Evolutionary conservation across 352 stramenopile genomes (phyloP), one percentile per base, ranked within the genome.

Genomic region (Phytophthora ohioensis): DNA sequence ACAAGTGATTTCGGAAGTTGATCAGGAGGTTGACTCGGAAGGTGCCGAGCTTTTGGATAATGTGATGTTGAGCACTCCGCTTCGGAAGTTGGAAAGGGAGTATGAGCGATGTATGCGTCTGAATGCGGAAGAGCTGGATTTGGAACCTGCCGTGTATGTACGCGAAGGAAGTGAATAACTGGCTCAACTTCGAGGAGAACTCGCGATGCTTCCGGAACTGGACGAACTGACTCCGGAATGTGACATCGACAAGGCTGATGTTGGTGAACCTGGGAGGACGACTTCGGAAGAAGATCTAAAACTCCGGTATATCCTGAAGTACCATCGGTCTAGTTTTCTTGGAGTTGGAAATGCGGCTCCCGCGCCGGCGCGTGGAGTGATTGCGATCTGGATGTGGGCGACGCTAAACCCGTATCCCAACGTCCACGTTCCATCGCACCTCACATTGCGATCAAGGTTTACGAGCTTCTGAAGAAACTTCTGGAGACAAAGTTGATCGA

Each of bases 111-210:
- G 21, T 27, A 27, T 2, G 21, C 21, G 21, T 27, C 21, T 27
- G 21, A 27, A 15, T n/a, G 42, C 15, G 21, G 41, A 51, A 30
- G 61, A 55, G 5, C 11, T 66, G 11, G 17, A 58, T 34, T 13
- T 56, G 11, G 39, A 68, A 46, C 48, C 48, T 3, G 48, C 55
- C 1, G 13, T 63, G 5, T 63, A 63, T 5, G 35, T 63, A 4
- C 42, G 30, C 4, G 55, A 63, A 53, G 55, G 55, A 7, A 42
- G 57, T 8, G 57, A 57, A 11, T n/a, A 52, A 35, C 32, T 65
- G 38, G 12, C 38, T 1, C 38, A 43, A 43, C 10, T 43, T 10
- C 12, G n/a, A 3, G 38, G 17, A 0, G 10, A 43, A 43, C 38
- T 43, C 4, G 38, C 15, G 10, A 43, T 43, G 38, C 4, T 65